Base-by-base conservation (phyloP, 2,329 filamentous ascomycete genomes). In the Domatiomyces catenatus region DNA sequence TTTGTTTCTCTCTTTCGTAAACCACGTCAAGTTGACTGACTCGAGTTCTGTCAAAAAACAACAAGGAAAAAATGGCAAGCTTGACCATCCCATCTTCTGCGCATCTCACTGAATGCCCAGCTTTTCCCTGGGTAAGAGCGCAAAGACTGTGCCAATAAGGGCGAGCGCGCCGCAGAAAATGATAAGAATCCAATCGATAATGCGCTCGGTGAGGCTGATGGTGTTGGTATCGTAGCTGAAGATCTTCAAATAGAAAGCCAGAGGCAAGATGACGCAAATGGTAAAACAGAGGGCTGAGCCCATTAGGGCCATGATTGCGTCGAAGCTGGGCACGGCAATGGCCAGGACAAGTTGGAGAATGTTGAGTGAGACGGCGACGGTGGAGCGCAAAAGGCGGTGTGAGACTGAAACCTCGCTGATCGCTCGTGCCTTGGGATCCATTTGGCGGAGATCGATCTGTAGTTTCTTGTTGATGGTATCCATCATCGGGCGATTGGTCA, bases 271-370 rank as follows among this genome's bases (percentile, higher is more conserved):
- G 57, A 96, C 81, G 67, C 90, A 96, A 57, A 96, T 93, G 17
- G 86, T 86, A 60, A 94, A 94, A 69, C 90, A 95, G 15, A 94
- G 75, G 2, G 88, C 84, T 42, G 84, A 86, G 10, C 92, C 90
- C 69, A 96, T 81, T 54, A 94, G 81, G 3, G 85, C 84, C 81
- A 94, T 94, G 62, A 94, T 89, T 48, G 82, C 81, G 64, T 94
- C 88, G 62, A 94, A 94, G 0, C 80, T 77, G 0, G 89, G 88
- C 61, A 83, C 77, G 1, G 83, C 58, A 43, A 85, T 77, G 5
- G 89, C 80, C 52, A 95, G 84, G 47, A 77, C 62, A 28, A 95
- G 76, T 60, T 95, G 86, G 2, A 83, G 57, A n/a, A 84, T 58
- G 15, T 87, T 75, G 12, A 81, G 80, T 15, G 77, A 55, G 1